Base-by-base conservation (phyloP, 768 basidiomycete species). In the Leccinum truebloodii region DNA sequence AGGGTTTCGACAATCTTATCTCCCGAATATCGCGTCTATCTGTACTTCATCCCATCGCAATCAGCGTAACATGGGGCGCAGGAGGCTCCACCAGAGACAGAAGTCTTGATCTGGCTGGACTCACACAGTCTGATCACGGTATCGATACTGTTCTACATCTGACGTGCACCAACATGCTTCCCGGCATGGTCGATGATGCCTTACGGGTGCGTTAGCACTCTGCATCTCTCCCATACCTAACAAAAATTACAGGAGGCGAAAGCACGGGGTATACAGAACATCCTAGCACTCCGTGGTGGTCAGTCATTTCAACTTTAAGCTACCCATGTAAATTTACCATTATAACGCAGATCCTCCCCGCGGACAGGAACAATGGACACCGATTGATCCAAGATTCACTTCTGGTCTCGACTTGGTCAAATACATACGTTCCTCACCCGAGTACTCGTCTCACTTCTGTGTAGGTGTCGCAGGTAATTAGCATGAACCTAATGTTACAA, bases 21-120 rank as follows among this genome's bases (percentile, higher is more conserved):
- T 80, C 92, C 54, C 92, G 97, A 50, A 92, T 98, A 64, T 84
- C 88, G 30, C 85, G 97, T 53, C 80, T 98, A 59, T 80, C 88
- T n/a, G 68, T 78, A 6, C 79, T 98, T 14, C 77, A 86, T 37
- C 94, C 95, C 6, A 79, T 95, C 6, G 95, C 91, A 24, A 83
- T 98, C 59, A 95, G 89, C 68, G 83, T 98, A 22, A 98, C 97
- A 68, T 98, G 97, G 97, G 97, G 97, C 49, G 96, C 97, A 0
- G 96, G 97, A 10, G 96, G 97, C 2, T 86, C 87, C 7, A 98
- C 96, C 0, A 93, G 85, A 66, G 91, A 95, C 35, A 83, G 90
- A 34, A 92, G 87, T 70, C 78, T 99, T 44, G 94, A 95, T 64
- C 83, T 99, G 3, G 95, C 95, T 0, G 84, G 83, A 12, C 75